These are phyloP conservation scores for Coniochaeta sp. DNA, from an alignment of 2,329 filamentous ascomycete genomes.

Conservation along the genomic window DNA sequence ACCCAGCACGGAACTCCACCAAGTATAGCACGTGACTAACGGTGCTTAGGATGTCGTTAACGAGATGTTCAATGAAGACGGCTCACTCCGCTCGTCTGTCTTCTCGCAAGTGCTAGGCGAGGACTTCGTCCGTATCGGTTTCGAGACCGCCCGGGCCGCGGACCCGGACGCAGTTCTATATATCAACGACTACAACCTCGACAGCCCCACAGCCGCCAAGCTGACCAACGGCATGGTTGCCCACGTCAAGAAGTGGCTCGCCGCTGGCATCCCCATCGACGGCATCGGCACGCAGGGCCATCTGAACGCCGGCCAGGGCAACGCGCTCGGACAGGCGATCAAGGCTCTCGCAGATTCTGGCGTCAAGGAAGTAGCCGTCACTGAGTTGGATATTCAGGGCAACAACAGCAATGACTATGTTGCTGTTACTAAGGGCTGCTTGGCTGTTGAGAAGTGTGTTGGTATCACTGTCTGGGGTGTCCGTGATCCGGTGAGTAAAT, in stretches of 20 bases:
- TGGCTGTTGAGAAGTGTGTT: conserved; percentile 50
- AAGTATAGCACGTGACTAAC: not conserved
- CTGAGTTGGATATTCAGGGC: conserved; percentile 59
- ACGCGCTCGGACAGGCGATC: conserved; percentile 39
- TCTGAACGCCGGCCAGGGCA: conserved; percentile 35
- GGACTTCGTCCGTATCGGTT: conserved; percentile 62
- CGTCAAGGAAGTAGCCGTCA: conserved; percentile 52
- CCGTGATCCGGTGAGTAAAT: conserved; percentile 31
- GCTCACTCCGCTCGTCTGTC: conserved; percentile 49
- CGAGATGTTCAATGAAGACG: conserved; percentile 57
- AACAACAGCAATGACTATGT: conserved; percentile 50
- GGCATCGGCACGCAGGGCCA: conserved; percentile 56
- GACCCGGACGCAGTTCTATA: conserved; percentile 64
- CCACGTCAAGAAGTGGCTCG: conserved; percentile 57
- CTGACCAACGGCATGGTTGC: conserved; percentile 40
- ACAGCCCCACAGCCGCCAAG: conserved; percentile 52
- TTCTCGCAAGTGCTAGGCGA: conserved; percentile 64
- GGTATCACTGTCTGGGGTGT: conserved; percentile 59
- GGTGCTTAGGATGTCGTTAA: conserved; percentile 48
- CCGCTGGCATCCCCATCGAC: conserved; percentile 55
- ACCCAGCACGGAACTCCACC: not conserved
- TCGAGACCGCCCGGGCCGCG: conserved; percentile 57
- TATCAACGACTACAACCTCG: conserved; percentile 70
- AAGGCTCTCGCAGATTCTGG: conserved; percentile 42
- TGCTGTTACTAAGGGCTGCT: conserved; percentile 50